phyloP scores from a whole-genome alignment of 1,139 yeast species.

The Kluyveromyces marxianus region DNA sequence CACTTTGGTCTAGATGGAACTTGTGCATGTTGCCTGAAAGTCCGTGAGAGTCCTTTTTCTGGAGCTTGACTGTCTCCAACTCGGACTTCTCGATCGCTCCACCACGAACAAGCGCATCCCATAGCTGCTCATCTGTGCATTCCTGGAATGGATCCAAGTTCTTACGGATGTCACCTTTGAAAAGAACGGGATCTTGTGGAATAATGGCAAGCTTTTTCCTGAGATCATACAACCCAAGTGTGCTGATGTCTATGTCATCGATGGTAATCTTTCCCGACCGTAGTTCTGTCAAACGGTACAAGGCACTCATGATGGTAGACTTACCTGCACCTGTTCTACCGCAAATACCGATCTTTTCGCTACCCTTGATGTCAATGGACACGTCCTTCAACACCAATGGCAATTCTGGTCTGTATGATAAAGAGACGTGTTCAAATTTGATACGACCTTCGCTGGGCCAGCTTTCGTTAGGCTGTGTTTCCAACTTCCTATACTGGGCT shows the following conservation, averaged over 20 bases:
- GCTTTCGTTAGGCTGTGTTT: slow-evolving; percentile 43
- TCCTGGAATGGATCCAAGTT: slow-evolving; percentile 54
- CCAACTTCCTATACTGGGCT: slow-evolving; percentile 47
- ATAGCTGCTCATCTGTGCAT: slow-evolving; percentile 45
- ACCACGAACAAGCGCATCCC: slow-evolving; percentile 52
- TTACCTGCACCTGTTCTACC: slow-evolving; percentile 65
- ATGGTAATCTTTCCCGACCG: slow-evolving; percentile 39
- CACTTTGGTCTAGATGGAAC: slow-evolving; percentile 58
- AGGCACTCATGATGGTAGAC: slow-evolving; percentile 50
- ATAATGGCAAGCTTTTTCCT: slow-evolving; percentile 53
- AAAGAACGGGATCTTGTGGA: slow-evolving; percentile 65
- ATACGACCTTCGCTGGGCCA: slow-evolving; percentile 63
- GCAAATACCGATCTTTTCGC: slow-evolving; percentile 52
- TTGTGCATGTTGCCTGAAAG: slow-evolving; percentile 35
- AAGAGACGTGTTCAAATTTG: slow-evolving; percentile 46
- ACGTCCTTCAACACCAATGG: slow-evolving; percentile 65
- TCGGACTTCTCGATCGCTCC: slow-evolving; percentile 47
- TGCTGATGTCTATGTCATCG: slow-evolving; percentile 44
- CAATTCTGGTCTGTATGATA: slow-evolving; percentile 69
- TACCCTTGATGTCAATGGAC: slow-evolving; percentile 39
- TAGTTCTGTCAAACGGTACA: slow-evolving; percentile 45
- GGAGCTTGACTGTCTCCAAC: slow-evolving; percentile 28
- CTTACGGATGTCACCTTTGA: slow-evolving; percentile 53
- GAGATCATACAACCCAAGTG: slow-evolving; percentile 42
- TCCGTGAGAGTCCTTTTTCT: slow-evolving; percentile 16